Conservation (phyloP, 148 eudicot genomes). For the Vaccinium darrowii region DNA sequence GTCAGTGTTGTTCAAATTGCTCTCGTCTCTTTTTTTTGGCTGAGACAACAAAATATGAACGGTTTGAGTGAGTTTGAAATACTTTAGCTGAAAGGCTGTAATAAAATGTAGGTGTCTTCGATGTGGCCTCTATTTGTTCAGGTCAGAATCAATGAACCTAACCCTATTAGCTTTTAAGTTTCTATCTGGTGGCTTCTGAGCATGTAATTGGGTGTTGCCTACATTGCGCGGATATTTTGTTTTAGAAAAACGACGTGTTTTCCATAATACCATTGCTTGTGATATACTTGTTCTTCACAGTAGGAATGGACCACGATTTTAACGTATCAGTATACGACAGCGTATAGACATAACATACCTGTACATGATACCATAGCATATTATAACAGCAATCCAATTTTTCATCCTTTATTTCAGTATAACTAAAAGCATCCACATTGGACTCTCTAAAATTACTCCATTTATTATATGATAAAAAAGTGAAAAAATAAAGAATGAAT, state of each 20-base stretch:
- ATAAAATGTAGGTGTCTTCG: background rate
- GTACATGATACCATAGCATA: too few relatives aligned
- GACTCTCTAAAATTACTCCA: too few relatives aligned
- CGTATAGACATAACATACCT: too few relatives aligned
- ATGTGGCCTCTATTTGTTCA: background rate
- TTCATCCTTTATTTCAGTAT: too few relatives aligned
- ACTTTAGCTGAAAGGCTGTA: background rate
- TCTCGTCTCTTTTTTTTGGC: background rate
- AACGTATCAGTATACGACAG: background rate
- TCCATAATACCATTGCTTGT: background rate
- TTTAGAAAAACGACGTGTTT: background rate
- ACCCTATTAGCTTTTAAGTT: background rate
- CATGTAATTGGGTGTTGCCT: too few relatives aligned
- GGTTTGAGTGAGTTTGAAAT: background rate
- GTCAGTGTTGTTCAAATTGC: background rate
- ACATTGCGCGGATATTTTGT: background rate
- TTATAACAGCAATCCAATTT: too few relatives aligned
- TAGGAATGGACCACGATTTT: background rate
- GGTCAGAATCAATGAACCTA: background rate
- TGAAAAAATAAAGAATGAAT: too few relatives aligned
- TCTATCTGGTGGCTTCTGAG: background rate
- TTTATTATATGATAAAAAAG: too few relatives aligned
- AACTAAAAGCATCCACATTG: too few relatives aligned
- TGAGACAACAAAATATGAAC: background rate
- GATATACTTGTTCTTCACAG: background rate